Base-by-base conservation (phyloP, 768 basidiomycete species). In the Lactarius indigo region DNA sequence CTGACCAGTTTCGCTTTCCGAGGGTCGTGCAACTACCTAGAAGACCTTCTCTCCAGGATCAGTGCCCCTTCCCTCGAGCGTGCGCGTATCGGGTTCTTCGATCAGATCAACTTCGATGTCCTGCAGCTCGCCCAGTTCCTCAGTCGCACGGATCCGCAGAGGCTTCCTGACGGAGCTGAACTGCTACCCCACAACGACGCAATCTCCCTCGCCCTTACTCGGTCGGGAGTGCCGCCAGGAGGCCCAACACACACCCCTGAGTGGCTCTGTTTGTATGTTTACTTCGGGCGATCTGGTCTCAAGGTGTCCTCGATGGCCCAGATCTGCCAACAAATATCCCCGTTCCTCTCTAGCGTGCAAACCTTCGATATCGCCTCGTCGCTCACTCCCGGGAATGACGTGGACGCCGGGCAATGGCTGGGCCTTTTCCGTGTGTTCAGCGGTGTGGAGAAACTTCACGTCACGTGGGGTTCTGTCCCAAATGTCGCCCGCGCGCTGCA, bases 401-500 rank as follows among this genome's bases (percentile, higher is more conserved):
- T 30, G 23, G 56, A 50, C 31, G 42, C 42, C 20, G n/a, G 41
- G 42, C 37, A 63, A 30, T 64, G 42, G 63, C 41, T 64, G 4
- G 63, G 33, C 8, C 42, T 64, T 5, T 50, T 64, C 31, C 42
- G 18, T 12, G 5, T 26, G 57, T 64, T 64, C 44, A 44, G 30
- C 42, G 18, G 63, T 23, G 56, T 57, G 56, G 56, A 58, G 57
- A 33, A 8, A 33, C 56, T 64, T 20, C 39, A 42, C 44, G 44
- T 58, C 5, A 28, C 56, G 7, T 58, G 54, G 20, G 63, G 63
- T 7, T 35, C 56, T 3, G 56, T 58, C 3, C 55, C 57, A 33
- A 33, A 64, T 33, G 56, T 64, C 18, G 63, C 63, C 23, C 56
- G 56, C 12, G 63, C 63, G 18, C 42, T 64, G 42, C 57, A n/a